Evolutionary conservation across 2,329 filamentous ascomycete species (phyloP), one percentile per base, ranked within the genome.

Genomic region (Cercospora beticola): DNA sequence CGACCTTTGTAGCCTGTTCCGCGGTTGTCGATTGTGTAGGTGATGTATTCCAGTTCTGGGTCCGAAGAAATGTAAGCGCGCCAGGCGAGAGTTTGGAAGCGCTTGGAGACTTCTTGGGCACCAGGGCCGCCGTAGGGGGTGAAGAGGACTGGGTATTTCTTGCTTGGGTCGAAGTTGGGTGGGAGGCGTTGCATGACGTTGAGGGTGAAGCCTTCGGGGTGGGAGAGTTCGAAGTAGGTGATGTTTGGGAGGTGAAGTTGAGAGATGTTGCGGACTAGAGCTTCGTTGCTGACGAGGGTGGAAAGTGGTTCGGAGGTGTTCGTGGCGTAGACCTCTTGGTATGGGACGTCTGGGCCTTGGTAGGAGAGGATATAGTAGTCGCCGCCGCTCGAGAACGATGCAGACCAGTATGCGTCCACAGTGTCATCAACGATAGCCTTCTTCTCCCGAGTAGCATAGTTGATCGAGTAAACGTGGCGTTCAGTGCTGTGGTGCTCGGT

Each of bases 81-180:
- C 86, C 87, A 91, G 72, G 83, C 82, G 28, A 88, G 81, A 0
- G 83, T 66, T 65, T 83, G 81, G 79, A 87, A 90, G 1, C 78
- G 74, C 77, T 90, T 90, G 65, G 75, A 79, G 0, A 89, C 88
- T 69, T 86, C 81, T 73, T 91, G 89, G 0, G 88, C 85, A 67
- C 86, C 86, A 0, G 89, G 89, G 0, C 89, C 89, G 21, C 89
- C 89, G 76, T 92, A 92, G 0, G 89, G 88, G 1, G 86, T 88
- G 74, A 92, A 88, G 0, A 92, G 81, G 1, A 88, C 84, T 0
- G 89, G 89, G 75, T 92, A 91, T 72, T 88, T 87, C 79, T 88
- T 88, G 14, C 78, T 75, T 0, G 87, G 79, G 75, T 89, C 83
- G 70, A 91, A 91, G 77, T 88, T 87, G 12, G 87, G 84, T 0